Evolutionary conservation across 1,284 basidiomycete genomes (phyloP), one percentile per base, ranked within the genome.

Genomic region (Austroboletus rostrupii): DNA sequence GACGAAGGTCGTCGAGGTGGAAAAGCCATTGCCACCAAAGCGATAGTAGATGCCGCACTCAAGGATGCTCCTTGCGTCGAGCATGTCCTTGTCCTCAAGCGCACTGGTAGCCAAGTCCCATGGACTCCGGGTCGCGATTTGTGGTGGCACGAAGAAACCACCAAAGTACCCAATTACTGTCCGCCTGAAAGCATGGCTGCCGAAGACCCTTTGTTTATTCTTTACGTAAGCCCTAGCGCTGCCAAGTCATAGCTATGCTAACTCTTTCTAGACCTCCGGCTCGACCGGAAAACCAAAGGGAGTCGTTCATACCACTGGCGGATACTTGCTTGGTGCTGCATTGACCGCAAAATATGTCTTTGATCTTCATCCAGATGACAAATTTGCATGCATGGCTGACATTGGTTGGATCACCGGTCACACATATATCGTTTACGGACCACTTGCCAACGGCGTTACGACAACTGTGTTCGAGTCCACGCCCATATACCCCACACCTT

Each of bases 351-450:
- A 97, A 74, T 90, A 92, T 70, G 91, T 97, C 56, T 99, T 98
- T 63, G 97, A 99, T 68, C 83, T 97, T 28, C 97, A 99, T 70
- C 82, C 87, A 14, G 90, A 88, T 49, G 89, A 95, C 73, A 84
- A 79, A 59, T 98, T 96, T 68, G 96, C 90, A 6, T 99, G 97
- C 77, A 96, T 98, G 95, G 96, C 96, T 55, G 96, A 99, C 67
- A 82, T 99, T 50, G 96, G 96, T 62, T 99, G 96, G 96, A 97
- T 99, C 72, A 99, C 96, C 5, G 96, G 96, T 35, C 96, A 98
- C 76, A 92, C 92, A 71, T 90, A 98, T 76, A 98, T 98, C 68
- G 81, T 98, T 58, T 99, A 98, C 71, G 96, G 97, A 20, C 97
- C 97, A 5, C 83, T 98, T 52, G 77, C 82, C 53, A 91, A 93